phyloP scores from a whole-genome alignment of 2,329 filamentous ascomycete species.

The Fusarium sp. region DNA sequence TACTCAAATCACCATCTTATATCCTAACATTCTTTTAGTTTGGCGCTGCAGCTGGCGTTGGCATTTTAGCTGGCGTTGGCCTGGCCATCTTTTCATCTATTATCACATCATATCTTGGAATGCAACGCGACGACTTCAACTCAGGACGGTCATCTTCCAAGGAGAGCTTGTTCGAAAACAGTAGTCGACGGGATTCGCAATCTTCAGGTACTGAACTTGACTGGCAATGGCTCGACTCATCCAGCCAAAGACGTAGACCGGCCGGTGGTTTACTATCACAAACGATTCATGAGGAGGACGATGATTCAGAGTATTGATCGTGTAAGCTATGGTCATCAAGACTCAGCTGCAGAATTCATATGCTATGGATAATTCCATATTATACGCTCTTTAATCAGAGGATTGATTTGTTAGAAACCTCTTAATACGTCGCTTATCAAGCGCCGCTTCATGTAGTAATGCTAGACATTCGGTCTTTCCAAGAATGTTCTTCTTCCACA shows the following conservation, averaged over 20 bases:
- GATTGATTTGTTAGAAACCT: slow-evolving; percentile 3
- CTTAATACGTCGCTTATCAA: slow-evolving; percentile 4
- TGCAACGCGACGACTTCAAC: slow-evolving; percentile 51
- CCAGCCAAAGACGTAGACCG: slow-evolving; percentile 56
- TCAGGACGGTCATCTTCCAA: slow-evolving; percentile 25
- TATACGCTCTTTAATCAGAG: slow-evolving; percentile 24
- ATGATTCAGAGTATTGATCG: slow-evolving; percentile 62
- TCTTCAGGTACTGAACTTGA: slow-evolving; percentile 55
- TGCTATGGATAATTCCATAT: slow-evolving; percentile 16
- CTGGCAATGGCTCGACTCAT: slow-evolving; percentile 56
- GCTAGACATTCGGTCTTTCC: slow-evolving; percentile 20
- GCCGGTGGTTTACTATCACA: slow-evolving; percentile 69
- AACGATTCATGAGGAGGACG: slow-evolving; percentile 80
- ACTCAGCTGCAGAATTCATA: slow-evolving; percentile 16
- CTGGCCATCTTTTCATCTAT: slow-evolving; percentile 69
- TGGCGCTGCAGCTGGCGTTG: slow-evolving; percentile 75
- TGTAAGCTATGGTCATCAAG: slow-evolving; percentile 1
- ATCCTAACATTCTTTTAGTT: slow-evolving; percentile 57
- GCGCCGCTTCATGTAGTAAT: slow-evolving; percentile 29
- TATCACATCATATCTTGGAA: slow-evolving; percentile 65
- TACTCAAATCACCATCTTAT: fast-evolving
- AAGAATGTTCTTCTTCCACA: slow-evolving; percentile 20
- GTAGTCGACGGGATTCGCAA: slow-evolving; percentile 34
- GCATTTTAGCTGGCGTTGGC: slow-evolving; percentile 71
- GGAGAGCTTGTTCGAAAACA: slow-evolving; percentile 28